Conservation (phyloP, 768 basidiomycete genomes). For the Trametes meyenii region DNA sequence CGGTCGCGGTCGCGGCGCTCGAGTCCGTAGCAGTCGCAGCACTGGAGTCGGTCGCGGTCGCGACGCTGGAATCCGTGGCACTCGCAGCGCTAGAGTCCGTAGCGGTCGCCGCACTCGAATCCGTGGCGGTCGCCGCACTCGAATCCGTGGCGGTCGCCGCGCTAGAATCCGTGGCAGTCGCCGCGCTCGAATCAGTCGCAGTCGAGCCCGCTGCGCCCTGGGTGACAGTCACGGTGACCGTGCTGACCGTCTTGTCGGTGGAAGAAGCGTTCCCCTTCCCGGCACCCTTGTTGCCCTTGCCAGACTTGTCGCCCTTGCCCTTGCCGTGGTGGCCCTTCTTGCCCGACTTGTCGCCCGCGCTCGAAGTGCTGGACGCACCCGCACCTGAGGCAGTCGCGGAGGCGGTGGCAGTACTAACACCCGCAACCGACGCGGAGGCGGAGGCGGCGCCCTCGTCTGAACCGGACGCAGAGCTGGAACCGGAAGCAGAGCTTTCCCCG, state of each 20-base stretch:
- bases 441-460: not conserved
- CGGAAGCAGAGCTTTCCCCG: not conserved
- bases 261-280: not conserved
- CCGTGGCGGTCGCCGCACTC: not conserved
- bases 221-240: not conserved
- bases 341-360: not conserved
- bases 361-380: not conserved
- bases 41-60: not conserved
- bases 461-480: not conserved
- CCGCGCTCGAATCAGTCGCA: not conserved
- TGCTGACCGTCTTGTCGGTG: not conserved
- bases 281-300: not conserved
- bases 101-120: slow-evolving; percentile 1
- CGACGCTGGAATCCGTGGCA: not conserved
- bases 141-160: not conserved
- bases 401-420: not conserved
- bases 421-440: not conserved
- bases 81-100: slow-evolving; percentile 2
- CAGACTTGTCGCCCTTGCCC: not conserved
- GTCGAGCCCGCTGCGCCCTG: not conserved
- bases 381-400: not conserved
- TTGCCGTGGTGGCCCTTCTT: not conserved
- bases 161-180: not conserved
- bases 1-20: not conserved
- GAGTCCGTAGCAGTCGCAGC: not conserved